These are phyloP conservation scores for Penicillium pancosmium DNA, from an alignment of 495 filamentous ascomycete species.

Conservation along the genomic window DNA sequence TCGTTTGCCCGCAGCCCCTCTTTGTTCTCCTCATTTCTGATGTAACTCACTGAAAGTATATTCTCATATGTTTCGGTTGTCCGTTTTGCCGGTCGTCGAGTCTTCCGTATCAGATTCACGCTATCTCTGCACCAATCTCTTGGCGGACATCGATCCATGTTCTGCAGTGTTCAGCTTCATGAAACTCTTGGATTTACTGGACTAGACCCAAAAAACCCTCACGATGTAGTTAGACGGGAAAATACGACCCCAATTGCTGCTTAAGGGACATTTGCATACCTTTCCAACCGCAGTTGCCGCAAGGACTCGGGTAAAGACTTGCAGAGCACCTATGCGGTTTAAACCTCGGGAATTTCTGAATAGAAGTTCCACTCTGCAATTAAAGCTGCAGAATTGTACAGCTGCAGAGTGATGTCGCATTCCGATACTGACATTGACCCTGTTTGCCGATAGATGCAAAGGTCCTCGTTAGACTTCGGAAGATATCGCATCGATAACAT, in stretches of 20 bases:
- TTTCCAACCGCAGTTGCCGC: neutral
- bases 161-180: neutral
- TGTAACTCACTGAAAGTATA: neutral
- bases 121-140: slow-evolving; percentile 1
- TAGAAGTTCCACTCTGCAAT: neutral
- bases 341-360: neutral
- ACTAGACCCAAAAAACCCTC: neutral
- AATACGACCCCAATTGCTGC: neutral
- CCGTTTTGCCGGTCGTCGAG: slow-evolving; percentile 1
- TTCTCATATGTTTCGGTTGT: neutral
- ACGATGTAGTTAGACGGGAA: neutral
- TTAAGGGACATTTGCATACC: neutral
- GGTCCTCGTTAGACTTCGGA: slow-evolving; percentile 1
- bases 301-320: neutral
- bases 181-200: neutral
- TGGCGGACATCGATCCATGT: neutral
- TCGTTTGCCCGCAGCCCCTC: no score
- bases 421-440: neutral
- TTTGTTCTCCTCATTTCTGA: no score
- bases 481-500: neutral
- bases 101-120: slow-evolving; percentile 1
- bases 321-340: neutral
- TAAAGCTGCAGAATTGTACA: neutral
- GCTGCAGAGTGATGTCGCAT: neutral
- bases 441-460: neutral